Base-by-base conservation (phyloP, 768 basidiomycete species). In the Phaffia australis region DNA sequence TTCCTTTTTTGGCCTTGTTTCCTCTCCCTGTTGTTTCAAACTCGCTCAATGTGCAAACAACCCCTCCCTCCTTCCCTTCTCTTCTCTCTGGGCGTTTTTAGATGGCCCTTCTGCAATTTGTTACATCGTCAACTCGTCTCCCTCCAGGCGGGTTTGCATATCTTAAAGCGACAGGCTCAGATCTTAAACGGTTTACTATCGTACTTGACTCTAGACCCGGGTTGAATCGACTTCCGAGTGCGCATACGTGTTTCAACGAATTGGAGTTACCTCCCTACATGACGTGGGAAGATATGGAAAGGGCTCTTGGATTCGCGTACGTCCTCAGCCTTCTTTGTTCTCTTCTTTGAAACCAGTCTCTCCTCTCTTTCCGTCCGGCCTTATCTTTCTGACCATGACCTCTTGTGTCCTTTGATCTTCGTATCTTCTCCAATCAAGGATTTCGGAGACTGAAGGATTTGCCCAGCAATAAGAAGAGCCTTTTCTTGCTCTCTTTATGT, bases 211-310 rank as follows among this genome's bases (percentile, higher is more conserved):
- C 48, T 2, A 30, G 54, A n/a, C 32, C 50, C 3, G 51, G n/a
- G 4, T 3, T 55, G 2, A 18, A 18, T 19, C 49, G 63, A 32
- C 54, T 63, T 11, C 63, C 63, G n/a, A 32, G 49, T 30, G 52
- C 63, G 15, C 63, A 63, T 50, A 63, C 63, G 29, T 63, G 63
- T 47, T 63, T 63, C 51, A 63, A 63, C 23, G 52, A 63, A 35
- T 42, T 63, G 8, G 63, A 63, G 32, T 47, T 63, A 46, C 63
- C 63, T 35, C 14, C 42, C 8, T 63, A 63, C 32, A 16, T 4
- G 2, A n/a, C 21, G 6, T 56, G 63, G 63, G 63, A 56, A 18
- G 32, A 63, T 42, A 56, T 63, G 52, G 63, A 42, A 18, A 54
- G 63, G 18, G 63, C 21, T n/a, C n/a, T 63, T 19, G 14, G 23